Conservation (phyloP, 2,329 filamentous ascomycete species). For the Ascochyta clinopodiicola region DNA sequence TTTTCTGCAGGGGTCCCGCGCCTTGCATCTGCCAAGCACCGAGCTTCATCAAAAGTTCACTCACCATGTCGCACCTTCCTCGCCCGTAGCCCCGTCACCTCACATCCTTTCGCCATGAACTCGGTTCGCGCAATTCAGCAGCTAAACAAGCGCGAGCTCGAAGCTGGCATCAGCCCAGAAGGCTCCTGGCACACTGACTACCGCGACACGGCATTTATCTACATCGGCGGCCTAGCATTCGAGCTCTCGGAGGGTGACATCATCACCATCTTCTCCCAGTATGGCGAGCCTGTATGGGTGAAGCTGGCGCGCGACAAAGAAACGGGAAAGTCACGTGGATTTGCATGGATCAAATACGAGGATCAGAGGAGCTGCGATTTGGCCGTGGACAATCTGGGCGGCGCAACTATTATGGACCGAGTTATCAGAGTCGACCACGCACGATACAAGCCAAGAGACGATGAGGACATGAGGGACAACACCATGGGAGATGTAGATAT, state of each 20-base stretch:
- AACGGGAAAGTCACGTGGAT: slow-evolving; percentile 92
- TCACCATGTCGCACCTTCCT: neutral
- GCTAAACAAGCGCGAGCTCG: slow-evolving; percentile 93
- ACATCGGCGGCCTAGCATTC: slow-evolving; percentile 92
- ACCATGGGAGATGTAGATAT: slow-evolving; percentile 58
- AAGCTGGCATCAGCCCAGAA: slow-evolving; percentile 82
- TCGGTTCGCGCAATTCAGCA: slow-evolving; percentile 89
- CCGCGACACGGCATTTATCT: slow-evolving; percentile 94
- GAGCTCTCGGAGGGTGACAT: slow-evolving; percentile 95
- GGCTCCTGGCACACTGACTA: slow-evolving; percentile 98
- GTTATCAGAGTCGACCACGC: slow-evolving; percentile 90
- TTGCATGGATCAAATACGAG: slow-evolving; percentile 97
- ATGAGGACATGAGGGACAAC: slow-evolving; percentile 69
- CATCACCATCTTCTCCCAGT: slow-evolving; percentile 96
- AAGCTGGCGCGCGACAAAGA: slow-evolving; percentile 95
- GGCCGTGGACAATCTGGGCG: slow-evolving; percentile 93
- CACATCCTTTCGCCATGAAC: slow-evolving; percentile 71
- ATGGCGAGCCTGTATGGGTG: slow-evolving; percentile 90
- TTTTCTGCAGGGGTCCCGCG: slow-evolving; percentile 39
- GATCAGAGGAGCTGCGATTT: slow-evolving; percentile 95
- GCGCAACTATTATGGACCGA: slow-evolving; percentile 80
- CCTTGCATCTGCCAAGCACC: slow-evolving; percentile 37
- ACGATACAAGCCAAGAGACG: slow-evolving; percentile 86
- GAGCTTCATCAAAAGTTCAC: slow-evolving; percentile 31
- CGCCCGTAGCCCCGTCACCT: neutral